Conservation (phyloP, 2,329 filamentous ascomycete genomes). For the Simplicillium sp. region DNA sequence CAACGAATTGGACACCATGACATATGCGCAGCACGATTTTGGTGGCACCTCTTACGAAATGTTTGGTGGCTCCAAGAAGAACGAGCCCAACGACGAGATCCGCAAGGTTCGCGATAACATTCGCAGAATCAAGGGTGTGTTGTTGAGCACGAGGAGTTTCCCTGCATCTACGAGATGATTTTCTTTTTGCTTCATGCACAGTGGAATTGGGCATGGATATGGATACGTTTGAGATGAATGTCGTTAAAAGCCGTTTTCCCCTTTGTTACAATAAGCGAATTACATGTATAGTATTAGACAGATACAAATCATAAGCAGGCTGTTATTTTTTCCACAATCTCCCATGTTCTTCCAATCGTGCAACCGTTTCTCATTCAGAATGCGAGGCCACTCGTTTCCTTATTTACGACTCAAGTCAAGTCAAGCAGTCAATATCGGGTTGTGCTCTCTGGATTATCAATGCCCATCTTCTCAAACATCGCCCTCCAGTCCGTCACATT, state of each 20-base stretch:
- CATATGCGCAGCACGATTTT: constrained; percentile 31
- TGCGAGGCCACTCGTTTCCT: neutral
- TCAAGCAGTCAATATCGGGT: too few species aligned
- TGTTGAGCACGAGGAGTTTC: constrained; percentile 68
- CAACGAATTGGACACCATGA: constrained; percentile 56
- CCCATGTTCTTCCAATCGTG: neutral
- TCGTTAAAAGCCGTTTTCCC: constrained; percentile 1
- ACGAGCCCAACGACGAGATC: constrained; percentile 60
- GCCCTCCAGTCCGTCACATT: constrained; percentile 31
- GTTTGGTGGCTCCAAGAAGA: constrained; percentile 32
- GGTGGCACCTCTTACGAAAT: constrained; percentile 24
- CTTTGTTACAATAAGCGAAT: neutral
- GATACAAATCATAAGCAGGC: constrained; percentile 1
- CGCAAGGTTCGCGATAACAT: constrained; percentile 66
- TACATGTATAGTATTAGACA: constrained; percentile 1
- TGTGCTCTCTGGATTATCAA: constrained; percentile 16
- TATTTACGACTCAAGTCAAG: too few species aligned
- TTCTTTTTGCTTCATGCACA: neutral
- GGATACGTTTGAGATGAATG: neutral
- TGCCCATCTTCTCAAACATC: constrained; percentile 23
- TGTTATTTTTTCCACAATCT: neutral
- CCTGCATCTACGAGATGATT: constrained; percentile 32
- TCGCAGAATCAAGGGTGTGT: constrained; percentile 66
- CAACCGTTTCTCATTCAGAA: too few species aligned
- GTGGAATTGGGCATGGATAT: neutral